phyloP scores from a whole-genome alignment of 2,329 filamentous ascomycete species.

The Beauveria australis region DNA sequence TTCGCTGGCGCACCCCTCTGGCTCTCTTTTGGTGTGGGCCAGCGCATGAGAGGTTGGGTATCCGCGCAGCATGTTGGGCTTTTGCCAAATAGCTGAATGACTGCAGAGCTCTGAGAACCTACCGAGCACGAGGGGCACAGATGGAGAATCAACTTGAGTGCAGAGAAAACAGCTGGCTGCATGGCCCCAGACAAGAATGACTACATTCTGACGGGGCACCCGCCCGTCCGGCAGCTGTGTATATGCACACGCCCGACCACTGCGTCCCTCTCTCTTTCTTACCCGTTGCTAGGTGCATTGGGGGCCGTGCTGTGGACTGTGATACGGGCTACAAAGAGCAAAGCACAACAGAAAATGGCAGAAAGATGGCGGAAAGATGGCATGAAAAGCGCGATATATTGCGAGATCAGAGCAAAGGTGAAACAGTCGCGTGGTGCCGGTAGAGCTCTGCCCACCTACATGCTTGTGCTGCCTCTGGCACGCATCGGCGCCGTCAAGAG shows the following conservation, averaged over 20 bases:
- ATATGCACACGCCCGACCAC: constrained; percentile 7
- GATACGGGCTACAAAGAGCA: neutral
- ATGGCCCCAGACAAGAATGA: neutral
- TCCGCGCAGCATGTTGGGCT: constrained; percentile 4
- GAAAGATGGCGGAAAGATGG: neutral
- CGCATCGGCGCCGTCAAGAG: neutral
- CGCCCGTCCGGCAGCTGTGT: neutral
- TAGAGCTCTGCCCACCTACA: neutral
- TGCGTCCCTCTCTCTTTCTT: neutral
- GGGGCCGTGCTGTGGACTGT: neutral
- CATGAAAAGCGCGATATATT: neutral
- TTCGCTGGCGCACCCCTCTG: neutral
- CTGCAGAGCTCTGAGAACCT: neutral
- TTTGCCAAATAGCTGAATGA: neutral
- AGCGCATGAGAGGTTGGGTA: constrained; percentile 7
- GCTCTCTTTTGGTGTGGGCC: neutral
- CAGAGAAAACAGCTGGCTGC: neutral
- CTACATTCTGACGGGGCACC: neutral
- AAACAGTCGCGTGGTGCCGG: neutral
- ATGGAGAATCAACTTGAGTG: neutral
- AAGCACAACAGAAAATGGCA: neutral
- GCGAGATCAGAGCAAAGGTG: neutral
- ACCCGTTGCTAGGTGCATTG: neutral
- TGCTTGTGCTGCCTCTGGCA: neutral
- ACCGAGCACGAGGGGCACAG: constrained; percentile 1